Evolutionary conservation across 176 grass and related monocot species (phyloP).

Genomic region (Rhipidocladum racemiflorum): DNA sequence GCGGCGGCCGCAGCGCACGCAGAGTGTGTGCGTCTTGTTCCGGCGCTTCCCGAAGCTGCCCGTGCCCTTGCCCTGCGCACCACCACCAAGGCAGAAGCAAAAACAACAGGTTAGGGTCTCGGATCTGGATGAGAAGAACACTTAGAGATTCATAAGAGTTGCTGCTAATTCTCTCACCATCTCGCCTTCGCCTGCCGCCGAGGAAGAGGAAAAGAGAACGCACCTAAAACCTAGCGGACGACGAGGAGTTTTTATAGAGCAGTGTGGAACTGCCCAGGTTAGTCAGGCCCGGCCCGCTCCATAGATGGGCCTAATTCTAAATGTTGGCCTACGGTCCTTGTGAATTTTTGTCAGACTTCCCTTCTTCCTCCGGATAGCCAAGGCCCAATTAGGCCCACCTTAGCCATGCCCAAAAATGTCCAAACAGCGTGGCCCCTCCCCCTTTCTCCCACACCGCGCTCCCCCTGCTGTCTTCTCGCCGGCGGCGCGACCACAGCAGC

Average conservation of each 20-base stretch:
- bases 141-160: background rate
- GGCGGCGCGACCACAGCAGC: background rate
- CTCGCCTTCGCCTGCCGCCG: background rate
- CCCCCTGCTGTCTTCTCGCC: background rate
- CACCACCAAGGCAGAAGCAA: background rate
- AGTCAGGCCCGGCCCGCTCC: background rate
- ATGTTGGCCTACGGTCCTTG: too few species aligned
- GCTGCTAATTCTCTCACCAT: constrained; percentile 20
- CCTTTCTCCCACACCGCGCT: background rate
- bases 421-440: background rate
- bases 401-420: background rate
- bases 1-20: constrained; percentile 74
- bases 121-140: background rate
- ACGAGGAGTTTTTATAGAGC: background rate
- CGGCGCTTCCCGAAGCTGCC: constrained; percentile 92
- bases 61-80: constrained; percentile 63
- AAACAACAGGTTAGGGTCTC: background rate
- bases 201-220: background rate
- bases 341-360: background rate
- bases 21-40: constrained; percentile 98
- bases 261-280: too few species aligned
- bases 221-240: constrained; percentile 15
- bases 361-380: background rate
- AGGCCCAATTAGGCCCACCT: background rate
- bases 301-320: background rate